Evolutionary conservation across 129 eudicot genomes (phyloP).

Genomic region (Pittosporum tobira): DNA sequence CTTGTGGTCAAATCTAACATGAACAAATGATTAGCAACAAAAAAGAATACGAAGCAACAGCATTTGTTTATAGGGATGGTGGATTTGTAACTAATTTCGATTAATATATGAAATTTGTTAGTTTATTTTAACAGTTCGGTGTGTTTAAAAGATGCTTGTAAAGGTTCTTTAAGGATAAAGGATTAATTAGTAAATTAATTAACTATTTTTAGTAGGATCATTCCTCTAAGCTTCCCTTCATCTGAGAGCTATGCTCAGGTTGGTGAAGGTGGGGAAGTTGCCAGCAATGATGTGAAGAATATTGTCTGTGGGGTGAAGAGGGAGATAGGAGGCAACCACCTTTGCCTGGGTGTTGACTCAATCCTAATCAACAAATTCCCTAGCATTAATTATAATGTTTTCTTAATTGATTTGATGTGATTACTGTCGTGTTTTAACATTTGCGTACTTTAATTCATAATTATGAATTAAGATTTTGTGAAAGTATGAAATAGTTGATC

Average conservation of each 20-base stretch:
- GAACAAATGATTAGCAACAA: slow-evolving; percentile 19
- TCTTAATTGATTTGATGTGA: neutral
- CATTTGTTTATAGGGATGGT: neutral
- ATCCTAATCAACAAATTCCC: slow-evolving; percentile 6
- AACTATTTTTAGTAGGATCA: neutral
- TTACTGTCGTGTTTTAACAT: neutral
- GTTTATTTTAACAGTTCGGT: neutral
- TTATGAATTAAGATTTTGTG: too few species aligned
- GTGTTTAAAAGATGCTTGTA: neutral
- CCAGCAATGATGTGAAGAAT: neutral
- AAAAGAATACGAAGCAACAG: neutral
- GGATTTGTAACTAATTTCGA: slow-evolving; percentile 13
- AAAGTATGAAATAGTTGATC: neutral
- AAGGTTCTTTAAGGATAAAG: neutral
- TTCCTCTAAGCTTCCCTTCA: neutral
- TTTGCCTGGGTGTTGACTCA: slow-evolving; percentile 5
- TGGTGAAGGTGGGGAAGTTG: slow-evolving; percentile 12
- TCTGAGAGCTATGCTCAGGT: neutral
- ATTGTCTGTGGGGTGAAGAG: neutral
- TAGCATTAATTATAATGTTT: neutral
- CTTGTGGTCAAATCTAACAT: neutral
- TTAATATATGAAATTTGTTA: neutral
- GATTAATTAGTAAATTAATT: neutral
- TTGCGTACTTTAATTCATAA: neutral
- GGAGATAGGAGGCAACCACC: slow-evolving; percentile 5